These are phyloP conservation scores for Lipomyces mesembrius DNA, from an alignment of 805 yeast species.

Conservation along the genomic window DNA sequence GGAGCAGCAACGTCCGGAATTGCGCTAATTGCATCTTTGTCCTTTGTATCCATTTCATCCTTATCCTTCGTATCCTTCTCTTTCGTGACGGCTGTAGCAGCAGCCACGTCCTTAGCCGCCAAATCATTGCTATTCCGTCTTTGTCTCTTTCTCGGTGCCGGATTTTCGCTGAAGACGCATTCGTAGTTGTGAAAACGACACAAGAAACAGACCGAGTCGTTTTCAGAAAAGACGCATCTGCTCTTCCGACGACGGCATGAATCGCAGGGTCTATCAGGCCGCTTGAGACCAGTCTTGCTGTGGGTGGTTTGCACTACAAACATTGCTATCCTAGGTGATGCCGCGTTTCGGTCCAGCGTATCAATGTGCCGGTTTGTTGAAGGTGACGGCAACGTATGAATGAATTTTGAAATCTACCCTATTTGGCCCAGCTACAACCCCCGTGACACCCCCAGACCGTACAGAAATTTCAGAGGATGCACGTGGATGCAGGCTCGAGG, in stretches of 20 bases:
- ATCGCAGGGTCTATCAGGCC: conserved; percentile 38
- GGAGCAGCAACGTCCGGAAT: neutral
- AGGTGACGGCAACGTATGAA: too few species aligned
- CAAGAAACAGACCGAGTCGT: conserved; percentile 35
- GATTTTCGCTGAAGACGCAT: conserved; percentile 36
- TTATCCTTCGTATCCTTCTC: conserved; percentile 8
- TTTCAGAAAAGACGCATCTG: conserved; percentile 37
- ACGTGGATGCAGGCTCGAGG: neutral
- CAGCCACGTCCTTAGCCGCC: conserved; percentile 9
- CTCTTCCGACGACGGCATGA: conserved; percentile 38
- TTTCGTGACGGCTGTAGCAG: conserved; percentile 17
- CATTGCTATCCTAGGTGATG: conserved; percentile 13
- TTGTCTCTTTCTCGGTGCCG: conserved; percentile 33
- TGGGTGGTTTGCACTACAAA: conserved; percentile 38
- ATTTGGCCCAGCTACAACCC: neutral
- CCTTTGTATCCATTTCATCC: conserved; percentile 9
- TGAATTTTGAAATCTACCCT: neutral
- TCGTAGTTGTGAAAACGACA: conserved; percentile 39
- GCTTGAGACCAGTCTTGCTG: conserved; percentile 36
- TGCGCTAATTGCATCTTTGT: conserved; percentile 11
- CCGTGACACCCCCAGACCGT: neutral
- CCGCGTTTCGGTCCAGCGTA: neutral
- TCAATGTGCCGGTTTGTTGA: neutral
- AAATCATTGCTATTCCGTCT: conserved; percentile 21
- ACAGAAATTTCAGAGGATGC: neutral